Conservation (phyloP, 176 grass and related monocot genomes). For the Ensete ventricosum region DNA sequence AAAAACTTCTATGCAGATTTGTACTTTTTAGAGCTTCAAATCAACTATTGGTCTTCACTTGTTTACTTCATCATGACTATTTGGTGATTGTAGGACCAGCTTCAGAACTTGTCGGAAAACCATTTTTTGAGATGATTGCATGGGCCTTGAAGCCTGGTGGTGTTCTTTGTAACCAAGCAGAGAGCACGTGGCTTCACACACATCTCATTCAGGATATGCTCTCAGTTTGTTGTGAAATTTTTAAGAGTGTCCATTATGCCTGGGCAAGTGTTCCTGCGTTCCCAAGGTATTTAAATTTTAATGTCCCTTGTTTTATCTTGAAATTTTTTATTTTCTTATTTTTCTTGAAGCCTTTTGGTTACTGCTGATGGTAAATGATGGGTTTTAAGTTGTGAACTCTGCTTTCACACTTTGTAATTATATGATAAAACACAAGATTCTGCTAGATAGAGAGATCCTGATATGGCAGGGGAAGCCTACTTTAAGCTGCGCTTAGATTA, state of each 20-base stretch:
- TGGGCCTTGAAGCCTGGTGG: conserved; percentile 83
- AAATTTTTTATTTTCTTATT: neutral
- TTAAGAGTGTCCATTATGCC: conserved; percentile 25
- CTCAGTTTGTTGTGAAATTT: conserved; percentile 64
- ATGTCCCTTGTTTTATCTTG: neutral
- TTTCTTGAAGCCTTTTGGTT: neutral
- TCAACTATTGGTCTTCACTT: neutral
- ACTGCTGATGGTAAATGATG: neutral
- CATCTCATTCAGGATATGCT: conserved; percentile 97
- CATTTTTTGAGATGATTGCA: conserved; percentile 83
- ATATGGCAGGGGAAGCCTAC: neutral
- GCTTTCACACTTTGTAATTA: neutral
- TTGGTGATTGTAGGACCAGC: conserved; percentile 57
- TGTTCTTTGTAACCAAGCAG: conserved; percentile 92
- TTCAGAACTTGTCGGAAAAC: conserved; percentile 86
- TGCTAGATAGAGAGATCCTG: neutral
- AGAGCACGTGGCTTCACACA: conserved; percentile 87
- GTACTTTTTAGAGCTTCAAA: too few species aligned
- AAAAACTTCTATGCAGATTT: neutral
- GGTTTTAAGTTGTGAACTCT: neutral
- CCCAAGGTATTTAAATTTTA: conserved; percentile 51
- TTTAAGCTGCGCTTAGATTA: too few species aligned
- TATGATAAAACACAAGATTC: neutral
- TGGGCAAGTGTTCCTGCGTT: conserved; percentile 97
- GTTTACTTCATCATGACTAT: conserved; percentile 4